Evolutionary conservation across 2,329 filamentous ascomycete genomes (phyloP).

Genomic region (Exophiala lecanii-corni): DNA sequence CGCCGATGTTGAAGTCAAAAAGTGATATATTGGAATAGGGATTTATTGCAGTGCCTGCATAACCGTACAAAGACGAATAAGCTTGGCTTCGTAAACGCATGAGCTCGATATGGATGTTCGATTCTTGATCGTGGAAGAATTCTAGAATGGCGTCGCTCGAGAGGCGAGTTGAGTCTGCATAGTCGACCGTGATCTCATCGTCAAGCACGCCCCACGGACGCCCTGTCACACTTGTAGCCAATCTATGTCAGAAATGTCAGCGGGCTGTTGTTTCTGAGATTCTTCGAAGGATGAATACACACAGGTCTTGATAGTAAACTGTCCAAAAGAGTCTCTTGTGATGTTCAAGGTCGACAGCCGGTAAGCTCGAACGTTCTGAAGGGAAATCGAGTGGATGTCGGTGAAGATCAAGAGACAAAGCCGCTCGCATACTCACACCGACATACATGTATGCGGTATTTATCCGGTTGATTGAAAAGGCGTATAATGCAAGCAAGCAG

Average conservation of each 20-base stretch:
- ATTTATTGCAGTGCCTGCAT: conserved; percentile 17
- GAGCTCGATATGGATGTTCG: conserved; percentile 14
- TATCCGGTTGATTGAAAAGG: conserved; percentile 14
- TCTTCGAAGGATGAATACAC: too few species aligned
- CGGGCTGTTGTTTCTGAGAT: neutral
- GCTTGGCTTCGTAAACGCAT: conserved; percentile 16
- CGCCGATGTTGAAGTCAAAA: conserved; percentile 13
- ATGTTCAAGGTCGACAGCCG: conserved; percentile 10
- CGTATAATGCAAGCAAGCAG: conserved; percentile 15
- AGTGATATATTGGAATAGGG: conserved; percentile 16
- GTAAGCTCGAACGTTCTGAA: conserved; percentile 9
- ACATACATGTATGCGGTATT: conserved; percentile 18
- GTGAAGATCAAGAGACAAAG: conserved; percentile 13
- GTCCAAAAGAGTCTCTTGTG: conserved; percentile 17
- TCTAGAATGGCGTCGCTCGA: conserved; percentile 9
- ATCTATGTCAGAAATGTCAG: conserved; percentile 1
- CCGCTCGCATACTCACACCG: conserved; percentile 13
- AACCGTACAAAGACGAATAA: conserved; percentile 16
- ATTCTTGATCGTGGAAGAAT: conserved; percentile 14
- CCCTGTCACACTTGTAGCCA: conserved; percentile 12
- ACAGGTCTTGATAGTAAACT: conserved; percentile 18
- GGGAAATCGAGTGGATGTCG: conserved; percentile 10
- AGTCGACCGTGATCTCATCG: conserved; percentile 16
- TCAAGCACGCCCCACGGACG: conserved; percentile 15
- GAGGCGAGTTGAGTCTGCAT: conserved; percentile 17